Base-by-base conservation (phyloP, 1,284 basidiomycete genomes). In the Inonotus obliquus region DNA sequence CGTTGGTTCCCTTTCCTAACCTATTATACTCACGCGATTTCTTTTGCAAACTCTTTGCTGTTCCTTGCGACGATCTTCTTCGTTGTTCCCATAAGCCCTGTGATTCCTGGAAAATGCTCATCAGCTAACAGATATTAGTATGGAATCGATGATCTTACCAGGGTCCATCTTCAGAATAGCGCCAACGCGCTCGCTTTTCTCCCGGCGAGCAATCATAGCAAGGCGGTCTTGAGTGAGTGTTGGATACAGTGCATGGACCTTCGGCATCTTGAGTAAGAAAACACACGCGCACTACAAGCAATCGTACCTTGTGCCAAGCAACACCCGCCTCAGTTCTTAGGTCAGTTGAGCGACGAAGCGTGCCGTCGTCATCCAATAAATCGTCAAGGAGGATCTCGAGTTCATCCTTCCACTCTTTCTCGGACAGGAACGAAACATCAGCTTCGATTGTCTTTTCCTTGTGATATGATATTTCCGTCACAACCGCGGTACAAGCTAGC, bases 401-500 rank as follows among this genome's bases (percentile, higher is more conserved):
- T 66, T 87, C 84, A 32, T 78, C 75, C 60, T 74, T 75, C 85
- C 85, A 87, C 70, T 86, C 84, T 1, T 69, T 67, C 63, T 76
- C 75, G 0, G 80, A 76, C 32, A 86, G 70, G 67, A 86, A 87
- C 0, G 81, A 79, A 2, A 86, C 78, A 58, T 84, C 81, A 0
- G 79, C 84, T 32, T 82, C 79, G 51, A 87, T 82, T 0, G 78
- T 82, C 39, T 71, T 68, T 68, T 83, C 80, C 29, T 73, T 71
- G 64, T 86, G 83, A 65, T 85, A 81, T 0, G 75, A 71, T 35
- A 87, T 79, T 65, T 84, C 83, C 0, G 84, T 87, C 0, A 85
- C 83, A n/a, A 85, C 83, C 5, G 84, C 83, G 3, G 83, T 86
- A 65, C 84, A 86, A n/a, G 85, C 84, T 84, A n/a, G n/a, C n/a